Percentiles rank a stretch among this genome's conserved stretches.
phyloP scores from a whole-genome alignment of 129 eudicot genomes.

The Silybum marianum region DNA sequence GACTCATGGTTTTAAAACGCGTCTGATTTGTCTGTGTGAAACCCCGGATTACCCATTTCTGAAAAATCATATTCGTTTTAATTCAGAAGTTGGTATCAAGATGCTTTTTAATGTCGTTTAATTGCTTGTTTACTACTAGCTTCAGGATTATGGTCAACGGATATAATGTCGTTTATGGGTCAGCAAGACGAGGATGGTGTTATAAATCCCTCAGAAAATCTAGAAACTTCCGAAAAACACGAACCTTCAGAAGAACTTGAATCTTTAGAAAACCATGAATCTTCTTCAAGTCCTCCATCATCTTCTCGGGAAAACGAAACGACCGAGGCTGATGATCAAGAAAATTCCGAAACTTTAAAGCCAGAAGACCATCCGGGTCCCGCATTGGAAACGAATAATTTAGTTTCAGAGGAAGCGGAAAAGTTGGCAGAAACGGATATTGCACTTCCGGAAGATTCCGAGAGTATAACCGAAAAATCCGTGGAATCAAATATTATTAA shows the following conservation, averaged over 20 bases:
- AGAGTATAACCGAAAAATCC: neutral
- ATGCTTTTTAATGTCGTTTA: neutral
- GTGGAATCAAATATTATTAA: conserved; percentile 3
- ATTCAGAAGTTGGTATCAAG: neutral
- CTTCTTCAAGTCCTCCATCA: conserved; percentile 30
- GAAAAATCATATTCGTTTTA: neutral
- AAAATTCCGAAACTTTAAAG: conserved; percentile 37
- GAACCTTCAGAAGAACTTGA: conserved; percentile 27
- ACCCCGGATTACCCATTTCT: neutral
- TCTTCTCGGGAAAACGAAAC: conserved; percentile 34
- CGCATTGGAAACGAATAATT: neutral
- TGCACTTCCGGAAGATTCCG: conserved; percentile 25
- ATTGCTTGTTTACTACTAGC: conserved; percentile 37
- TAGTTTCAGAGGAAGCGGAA: conserved; percentile 27
- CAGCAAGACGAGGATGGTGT: conserved; percentile 55
- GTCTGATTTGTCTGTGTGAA: no score
- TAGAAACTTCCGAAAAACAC: neutral
- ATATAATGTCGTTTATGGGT: conserved; percentile 68
- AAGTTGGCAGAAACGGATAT: conserved; percentile 4
- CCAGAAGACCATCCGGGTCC: conserved; percentile 27
- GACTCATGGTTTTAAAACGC: no score
- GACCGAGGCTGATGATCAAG: conserved; percentile 36
- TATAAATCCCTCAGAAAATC: conserved; percentile 41
- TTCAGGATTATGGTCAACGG: conserved; percentile 69
- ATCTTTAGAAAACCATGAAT: conserved; percentile 32